Base-by-base conservation (phyloP, 2,329 filamentous ascomycete genomes). In the Cordyceps militaris region DNA sequence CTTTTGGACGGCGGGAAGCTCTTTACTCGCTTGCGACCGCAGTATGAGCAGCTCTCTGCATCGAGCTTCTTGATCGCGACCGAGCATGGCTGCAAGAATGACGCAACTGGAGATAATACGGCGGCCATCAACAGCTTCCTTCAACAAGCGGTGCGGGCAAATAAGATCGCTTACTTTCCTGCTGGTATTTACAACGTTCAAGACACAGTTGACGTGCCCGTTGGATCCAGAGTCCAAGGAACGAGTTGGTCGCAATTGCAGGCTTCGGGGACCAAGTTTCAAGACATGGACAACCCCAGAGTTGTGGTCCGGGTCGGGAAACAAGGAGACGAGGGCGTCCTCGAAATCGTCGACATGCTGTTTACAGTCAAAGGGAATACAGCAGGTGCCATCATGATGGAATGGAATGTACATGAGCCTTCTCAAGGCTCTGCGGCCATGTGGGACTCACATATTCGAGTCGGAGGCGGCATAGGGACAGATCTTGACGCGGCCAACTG, bases 261-360 rank as follows among this genome's bases (percentile, higher is more conserved):
- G 19, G 87, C 87, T 60, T 83, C 89, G 63, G 79, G 86, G 61
- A 90, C 65, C 14, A 78, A 79, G 58, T 91, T 89, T 71, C 68
- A 69, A 21, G 80, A 89, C 67, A 72, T 79, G 65, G 69, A 73
- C 52, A 81, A 85, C 62, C 88, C 87, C 1, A 77, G 80, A 59
- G 81, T 86, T 4, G 80, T 87, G 63, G 81, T 89, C 64, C 81
- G 86, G 65, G 76, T 91, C 47, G 88, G 87, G 23, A 67, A 79
- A 47, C 69, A 73, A 21, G 85, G 85, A 43, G 80, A 87, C 52
- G 72, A 71, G 28, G 87, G 86, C 54, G 73, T 73, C 11, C 84
- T 89, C 38, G 87, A 91, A 69, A 86, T 90, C 61, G 80, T 76
- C 47, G 87, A 91, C 65, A 69, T 89, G 52, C 77, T 89, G 56